Evolutionary conservation across 2,329 filamentous ascomycete genomes (phyloP).

Genomic region (Trichoderma citrinoviride): DNA sequence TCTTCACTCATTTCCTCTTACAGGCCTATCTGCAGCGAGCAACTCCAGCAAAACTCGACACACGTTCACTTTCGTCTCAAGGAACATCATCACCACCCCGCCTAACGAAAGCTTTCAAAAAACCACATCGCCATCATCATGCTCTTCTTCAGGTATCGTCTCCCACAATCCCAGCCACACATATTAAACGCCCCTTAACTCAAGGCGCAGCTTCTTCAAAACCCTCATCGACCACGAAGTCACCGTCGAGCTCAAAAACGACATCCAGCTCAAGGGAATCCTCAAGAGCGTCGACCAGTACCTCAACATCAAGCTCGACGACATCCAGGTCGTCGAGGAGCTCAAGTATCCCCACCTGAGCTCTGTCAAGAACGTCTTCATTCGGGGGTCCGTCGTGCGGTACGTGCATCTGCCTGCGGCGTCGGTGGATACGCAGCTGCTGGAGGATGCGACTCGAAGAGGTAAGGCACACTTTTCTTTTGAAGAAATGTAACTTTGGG

Average conservation of each 20-base stretch:
- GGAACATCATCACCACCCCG: not conserved
- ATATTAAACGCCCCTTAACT: no score
- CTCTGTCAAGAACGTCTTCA: constrained; percentile 93
- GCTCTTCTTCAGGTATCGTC: constrained; percentile 47
- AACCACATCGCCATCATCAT: constrained; percentile 29
- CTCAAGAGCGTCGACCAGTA: constrained; percentile 98
- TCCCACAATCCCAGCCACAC: not conserved
- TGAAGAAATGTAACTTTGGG: no score
- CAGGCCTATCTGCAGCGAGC: no score
- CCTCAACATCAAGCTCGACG: constrained; percentile 97
- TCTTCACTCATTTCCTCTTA: no score
- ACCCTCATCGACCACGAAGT: constrained; percentile 96
- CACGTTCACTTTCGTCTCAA: not conserved
- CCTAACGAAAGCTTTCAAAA: not conserved
- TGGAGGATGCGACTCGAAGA: constrained; percentile 89
- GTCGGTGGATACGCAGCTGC: constrained; percentile 78
- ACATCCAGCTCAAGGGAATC: constrained; percentile 92
- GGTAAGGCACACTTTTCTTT: no score
- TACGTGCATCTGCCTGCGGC: constrained; percentile 84
- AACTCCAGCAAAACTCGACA: not conserved
- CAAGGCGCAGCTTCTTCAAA: constrained; percentile 96
- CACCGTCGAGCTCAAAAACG: constrained; percentile 98
- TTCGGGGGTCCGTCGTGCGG: constrained; percentile 85
- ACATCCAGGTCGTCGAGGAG: constrained; percentile 89
- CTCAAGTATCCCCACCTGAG: constrained; percentile 90